Evolutionary conservation across 768 basidiomycete species (phyloP).

Genomic region (Termitomyces sp.): DNA sequence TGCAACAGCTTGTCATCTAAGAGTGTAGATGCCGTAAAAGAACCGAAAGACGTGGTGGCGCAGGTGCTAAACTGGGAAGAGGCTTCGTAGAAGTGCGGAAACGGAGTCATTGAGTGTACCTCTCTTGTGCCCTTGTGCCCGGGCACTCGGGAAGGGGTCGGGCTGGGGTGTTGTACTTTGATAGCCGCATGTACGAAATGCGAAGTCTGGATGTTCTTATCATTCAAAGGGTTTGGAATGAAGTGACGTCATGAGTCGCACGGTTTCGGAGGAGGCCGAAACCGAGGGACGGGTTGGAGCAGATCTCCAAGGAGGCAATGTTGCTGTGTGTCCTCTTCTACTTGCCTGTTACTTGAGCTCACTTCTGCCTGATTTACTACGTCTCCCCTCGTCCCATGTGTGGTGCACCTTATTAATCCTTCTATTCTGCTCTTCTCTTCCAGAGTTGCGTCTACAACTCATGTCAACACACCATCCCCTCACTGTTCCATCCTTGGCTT

Average conservation of each 20-base stretch:
- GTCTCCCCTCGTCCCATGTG: not conserved
- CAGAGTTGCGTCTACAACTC: not conserved
- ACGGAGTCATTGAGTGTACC: not conserved
- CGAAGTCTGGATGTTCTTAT: not conserved
- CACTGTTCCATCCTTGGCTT: not conserved
- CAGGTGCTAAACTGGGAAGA: not conserved
- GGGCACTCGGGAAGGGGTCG: not conserved
- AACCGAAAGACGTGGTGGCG: not conserved
- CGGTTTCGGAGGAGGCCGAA: slow-evolving; percentile 13
- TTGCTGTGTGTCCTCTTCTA: not conserved
- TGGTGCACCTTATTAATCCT: not conserved
- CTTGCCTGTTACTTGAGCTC: not conserved
- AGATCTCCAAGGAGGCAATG: not conserved
- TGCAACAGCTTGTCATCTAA: not conserved
- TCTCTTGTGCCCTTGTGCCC: not conserved
- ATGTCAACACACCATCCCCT: slow-evolving; percentile 1
- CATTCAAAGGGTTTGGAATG: not conserved
- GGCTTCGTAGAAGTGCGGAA: not conserved
- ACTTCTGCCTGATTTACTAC: not conserved
- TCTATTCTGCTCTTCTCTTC: not conserved
- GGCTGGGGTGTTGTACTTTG: not conserved
- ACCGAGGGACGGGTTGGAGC: slow-evolving; percentile 2
- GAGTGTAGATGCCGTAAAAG: not conserved
- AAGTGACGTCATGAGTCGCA: slow-evolving; percentile 30
- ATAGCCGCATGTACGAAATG: not conserved